These are phyloP conservation scores for Yarrowia phangngaensis DNA, from an alignment of 805 yeast genomes.

Conservation along the genomic window DNA sequence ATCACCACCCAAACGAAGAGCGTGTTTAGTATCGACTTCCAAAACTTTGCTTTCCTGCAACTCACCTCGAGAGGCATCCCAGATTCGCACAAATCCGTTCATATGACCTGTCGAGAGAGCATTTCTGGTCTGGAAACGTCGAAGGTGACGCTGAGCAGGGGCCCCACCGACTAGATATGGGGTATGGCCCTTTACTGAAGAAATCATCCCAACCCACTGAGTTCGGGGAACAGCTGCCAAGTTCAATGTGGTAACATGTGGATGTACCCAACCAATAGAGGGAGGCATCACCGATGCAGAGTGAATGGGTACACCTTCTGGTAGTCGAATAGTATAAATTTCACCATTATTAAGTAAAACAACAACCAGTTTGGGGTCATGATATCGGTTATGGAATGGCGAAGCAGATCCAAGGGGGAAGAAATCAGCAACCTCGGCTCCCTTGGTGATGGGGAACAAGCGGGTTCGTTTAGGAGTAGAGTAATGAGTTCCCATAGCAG, in stretches of 20 bases:
- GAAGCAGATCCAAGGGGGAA: conserved; percentile 55
- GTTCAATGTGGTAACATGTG: conserved; percentile 56
- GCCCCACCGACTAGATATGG: conserved; percentile 75
- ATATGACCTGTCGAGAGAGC: conserved; percentile 76
- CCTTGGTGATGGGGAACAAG: conserved; percentile 52
- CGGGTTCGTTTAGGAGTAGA: conserved; percentile 54
- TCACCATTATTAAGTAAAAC: conserved; percentile 61
- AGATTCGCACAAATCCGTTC: conserved; percentile 72
- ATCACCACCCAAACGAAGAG: conserved; percentile 44
- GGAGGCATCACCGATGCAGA: conserved; percentile 71
- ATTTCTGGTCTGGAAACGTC: conserved; percentile 51
- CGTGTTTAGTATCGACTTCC: conserved; percentile 54
- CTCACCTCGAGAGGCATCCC: conserved; percentile 80
- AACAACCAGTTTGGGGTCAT: conserved; percentile 65
- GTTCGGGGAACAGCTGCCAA: conserved; percentile 57
- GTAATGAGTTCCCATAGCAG: conserved; percentile 75
- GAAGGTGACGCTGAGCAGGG: conserved; percentile 51
- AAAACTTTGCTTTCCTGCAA: conserved; percentile 55
- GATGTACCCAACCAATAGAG: conserved; percentile 71
- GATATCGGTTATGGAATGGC: conserved; percentile 78
- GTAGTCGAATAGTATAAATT: conserved; percentile 56
- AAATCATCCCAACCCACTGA: conserved; percentile 77
- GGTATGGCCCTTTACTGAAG: conserved; percentile 42
- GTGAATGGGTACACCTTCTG: conserved; percentile 51
- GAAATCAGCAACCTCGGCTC: conserved; percentile 45